Evolutionary conservation across 1,139 yeast genomes (phyloP).

Genomic region (Nadsonia commutata): DNA sequence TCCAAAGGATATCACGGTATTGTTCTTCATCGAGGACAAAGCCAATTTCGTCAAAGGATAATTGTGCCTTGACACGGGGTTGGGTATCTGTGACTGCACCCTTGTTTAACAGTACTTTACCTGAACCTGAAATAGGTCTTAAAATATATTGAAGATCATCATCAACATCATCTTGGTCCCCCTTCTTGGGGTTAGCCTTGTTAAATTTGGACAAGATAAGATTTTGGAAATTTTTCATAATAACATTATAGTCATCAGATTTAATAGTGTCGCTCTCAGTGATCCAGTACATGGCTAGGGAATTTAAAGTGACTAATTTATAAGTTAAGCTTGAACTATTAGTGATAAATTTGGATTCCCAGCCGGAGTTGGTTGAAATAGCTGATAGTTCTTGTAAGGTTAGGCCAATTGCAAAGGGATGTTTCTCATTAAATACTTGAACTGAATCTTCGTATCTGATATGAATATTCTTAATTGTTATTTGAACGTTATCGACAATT

Average conservation of each 20-base stretch:
- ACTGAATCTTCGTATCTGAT: constrained; percentile 72
- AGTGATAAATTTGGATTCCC: constrained; percentile 79
- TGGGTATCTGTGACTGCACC: constrained; percentile 48
- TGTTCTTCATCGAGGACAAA: constrained; percentile 73
- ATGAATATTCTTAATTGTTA: constrained; percentile 87
- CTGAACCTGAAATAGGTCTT: constrained; percentile 81
- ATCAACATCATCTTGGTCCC: constrained; percentile 7
- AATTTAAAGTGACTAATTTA: constrained; percentile 61
- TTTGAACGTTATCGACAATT: constrained; percentile 82
- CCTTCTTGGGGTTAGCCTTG: too few relatives aligned
- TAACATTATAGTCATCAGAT: constrained; percentile 13
- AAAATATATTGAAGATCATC: constrained; percentile 48
- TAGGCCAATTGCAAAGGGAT: constrained; percentile 72
- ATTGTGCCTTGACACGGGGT: constrained; percentile 66
- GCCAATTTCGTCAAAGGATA: constrained; percentile 78
- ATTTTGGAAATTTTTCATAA: constrained; percentile 19
- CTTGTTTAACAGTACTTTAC: constrained; percentile 71
- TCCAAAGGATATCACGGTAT: constrained; percentile 67
- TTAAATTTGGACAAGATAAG: constrained; percentile 17
- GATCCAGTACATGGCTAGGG: constrained; percentile 75
- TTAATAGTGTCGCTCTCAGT: constrained; percentile 38
- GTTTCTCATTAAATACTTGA: constrained; percentile 23
- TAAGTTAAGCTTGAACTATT: constrained; percentile 54
- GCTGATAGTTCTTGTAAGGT: constrained; percentile 82
- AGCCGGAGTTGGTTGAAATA: constrained; percentile 68